Conservation (phyloP, 495 filamentous ascomycete species). For the Penicillium lagena region DNA sequence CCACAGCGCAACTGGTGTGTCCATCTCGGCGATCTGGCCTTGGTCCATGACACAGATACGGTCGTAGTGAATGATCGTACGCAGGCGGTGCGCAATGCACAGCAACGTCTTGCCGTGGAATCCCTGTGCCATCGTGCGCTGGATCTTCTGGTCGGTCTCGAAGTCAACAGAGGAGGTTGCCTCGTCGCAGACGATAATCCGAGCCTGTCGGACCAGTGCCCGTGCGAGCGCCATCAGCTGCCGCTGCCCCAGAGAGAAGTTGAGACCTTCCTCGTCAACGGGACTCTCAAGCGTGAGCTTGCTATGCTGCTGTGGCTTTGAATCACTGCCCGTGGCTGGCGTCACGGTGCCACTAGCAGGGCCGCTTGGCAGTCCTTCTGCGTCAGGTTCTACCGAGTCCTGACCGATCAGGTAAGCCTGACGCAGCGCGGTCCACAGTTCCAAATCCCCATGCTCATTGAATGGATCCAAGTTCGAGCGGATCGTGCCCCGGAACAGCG, state of each 20-base stretch:
- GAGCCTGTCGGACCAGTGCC: slow-evolving; percentile 75
- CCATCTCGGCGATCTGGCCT: slow-evolving; percentile 80
- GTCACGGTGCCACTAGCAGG: slow-evolving; percentile 10
- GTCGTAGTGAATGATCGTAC: slow-evolving; percentile 92
- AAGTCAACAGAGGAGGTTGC: slow-evolving; percentile 91
- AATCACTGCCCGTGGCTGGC: slow-evolving; percentile 4
- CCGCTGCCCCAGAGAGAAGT: slow-evolving; percentile 93
- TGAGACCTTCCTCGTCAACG: slow-evolving; percentile 92
- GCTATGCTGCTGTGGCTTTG: slow-evolving; percentile 5
- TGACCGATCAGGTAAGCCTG: slow-evolving; percentile 71
- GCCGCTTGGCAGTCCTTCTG: slow-evolving; percentile 15
- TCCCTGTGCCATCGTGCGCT: slow-evolving; percentile 77
- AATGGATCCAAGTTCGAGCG: slow-evolving; percentile 91
- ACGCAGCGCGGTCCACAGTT: slow-evolving; percentile 80
- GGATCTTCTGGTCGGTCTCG: slow-evolving; percentile 94
- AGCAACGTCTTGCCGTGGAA: slow-evolving; percentile 87
- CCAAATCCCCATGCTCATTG: slow-evolving; percentile 76
- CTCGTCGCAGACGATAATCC: slow-evolving; percentile 95
- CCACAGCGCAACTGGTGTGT: slow-evolving; percentile 66
- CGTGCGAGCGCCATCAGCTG: slow-evolving; percentile 93
- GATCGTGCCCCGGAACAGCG: slow-evolving; percentile 87
- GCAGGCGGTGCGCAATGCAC: slow-evolving; percentile 90
- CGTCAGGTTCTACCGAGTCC: slow-evolving; percentile 13
- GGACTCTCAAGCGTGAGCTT: slow-evolving; percentile 64
- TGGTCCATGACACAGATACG: slow-evolving; percentile 94